Base-by-base conservation (phyloP, 2,329 filamentous ascomycete genomes). In the Trichophyton mentagrophytes region DNA sequence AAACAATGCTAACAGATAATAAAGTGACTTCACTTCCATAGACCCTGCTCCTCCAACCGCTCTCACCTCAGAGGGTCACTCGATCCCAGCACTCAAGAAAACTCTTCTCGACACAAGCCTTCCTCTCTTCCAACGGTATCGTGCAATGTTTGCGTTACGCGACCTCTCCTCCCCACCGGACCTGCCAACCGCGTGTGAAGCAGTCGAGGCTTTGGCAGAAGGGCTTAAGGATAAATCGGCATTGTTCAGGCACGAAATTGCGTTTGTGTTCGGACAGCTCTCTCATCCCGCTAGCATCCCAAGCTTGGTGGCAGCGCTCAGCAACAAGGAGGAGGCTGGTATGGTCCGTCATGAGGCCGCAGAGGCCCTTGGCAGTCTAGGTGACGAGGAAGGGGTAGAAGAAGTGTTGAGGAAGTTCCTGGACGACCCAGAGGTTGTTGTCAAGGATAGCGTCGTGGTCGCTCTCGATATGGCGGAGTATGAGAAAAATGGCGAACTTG, bases 261-360 rank as follows among this genome's bases (percentile, higher is more conserved):
- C 93, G 13, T 99, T 99, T 72, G 93, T 99, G 13, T 99, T 99
- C 67, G 93, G 93, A 60, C 93, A 99, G 74, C 80, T 99, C 59
- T 90, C 88, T 60, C 93, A 99, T 71, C 93, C 93, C 1, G 92
- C 92, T n/a, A 96, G 90, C 1, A 96, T 99, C 66, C 91, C 93
- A 3, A 89, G 89, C 62, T 82, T 99, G 62, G 87, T 87, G 15
- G 84, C 83, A 58, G 85, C 88, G 1, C 79, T 99, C 62, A 87
- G 87, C 68, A 81, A 99, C 72, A 77, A 82, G 57, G 79, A 88
- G 60, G 93, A 99, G 77, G 87, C 84, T 25, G 90, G 91, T 69
- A 99, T 99, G 93, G 93, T 99, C 61, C 86, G 93, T 61, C 93
- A 99, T 71, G 93, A 99, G 76, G 95, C 93, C 57, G 93, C 95